Evolutionary conservation across 805 yeast genomes (phyloP), one percentile per base, ranked within the genome.

Genomic region (Starmerella vaccinii): DNA sequence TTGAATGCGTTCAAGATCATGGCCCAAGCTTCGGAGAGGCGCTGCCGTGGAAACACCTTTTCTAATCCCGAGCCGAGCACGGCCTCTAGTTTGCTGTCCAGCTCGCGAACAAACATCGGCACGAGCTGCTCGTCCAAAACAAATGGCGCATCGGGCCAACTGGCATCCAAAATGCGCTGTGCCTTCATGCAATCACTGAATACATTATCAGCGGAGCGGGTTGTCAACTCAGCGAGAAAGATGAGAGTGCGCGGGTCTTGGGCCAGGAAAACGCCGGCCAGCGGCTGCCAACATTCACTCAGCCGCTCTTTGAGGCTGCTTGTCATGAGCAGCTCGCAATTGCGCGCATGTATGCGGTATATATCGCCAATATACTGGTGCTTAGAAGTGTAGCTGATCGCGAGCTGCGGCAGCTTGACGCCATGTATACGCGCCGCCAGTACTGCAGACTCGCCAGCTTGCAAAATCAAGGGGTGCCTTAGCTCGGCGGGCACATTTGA

Each of bases 191-290:
- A 16, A 4, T 4, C n/a, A n/a, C n/a, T n/a, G n/a, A n/a, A n/a
- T n/a, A 7, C 35, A 32, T 13, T 32, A 8, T 13, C 9, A 18
- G 27, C 7, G 21, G 18, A 8, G 38, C 26, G 9, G 9, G 12
- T 5, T 1, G 13, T 32, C 27, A 26, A 9, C 37, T 44, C 39
- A 10, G 4, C 15, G n/a, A 57, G 34, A 5, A 54, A 40, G 12
- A 39, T 21, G 5, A 55, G 49, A 46, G 49, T 50, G 5, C 59
- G 54, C n/a, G 57, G 37, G 49, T 57, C 58, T 18, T 49, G 58
- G 5, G 56, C 61, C 2, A 58, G 46, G 24, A 19, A 58, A 3
- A 59, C 54, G 1, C 24, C 37, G 2, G 54, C 49, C 13, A 58
- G 42, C n/a, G 5, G 26, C 5, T 24, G 16, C 61, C 60, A 59